Base-by-base conservation (phyloP, 257 asterid genomes). In the Cynanchum wilfordii region DNA sequence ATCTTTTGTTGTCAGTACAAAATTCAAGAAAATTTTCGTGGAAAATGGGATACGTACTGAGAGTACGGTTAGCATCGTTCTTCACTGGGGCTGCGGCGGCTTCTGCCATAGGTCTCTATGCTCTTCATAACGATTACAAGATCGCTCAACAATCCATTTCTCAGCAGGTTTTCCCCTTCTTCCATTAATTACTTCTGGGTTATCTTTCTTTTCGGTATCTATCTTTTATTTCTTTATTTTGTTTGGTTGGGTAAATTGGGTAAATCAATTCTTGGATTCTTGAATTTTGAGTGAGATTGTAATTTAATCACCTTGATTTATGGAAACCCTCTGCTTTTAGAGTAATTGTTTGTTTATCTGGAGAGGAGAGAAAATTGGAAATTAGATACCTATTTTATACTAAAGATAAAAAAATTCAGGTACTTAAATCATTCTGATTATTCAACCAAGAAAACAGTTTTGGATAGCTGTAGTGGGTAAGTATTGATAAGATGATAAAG, bases 81-180 rank as follows among this genome's bases (percentile, higher is more conserved):
- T 89, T 91, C 87, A 71, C 90, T 62, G 97, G 96, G 65, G 96
- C 90, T n/a, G 96, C 96, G 4, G 82, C 86, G 56, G 96, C 98
- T 42, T 89, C 96, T 49, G 90, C 87, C 44, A 86, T 79, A 20
- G 98, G 97, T 27, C 78, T 93, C 42, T 91, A 86, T 81, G 81
- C 69, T 66, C 95, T 94, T 64, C 90, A 85, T 67, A 88, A 87
- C 78, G 98, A 94, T 86, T 94, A 87, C 78, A 82, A 78, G 77
- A 63, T 80, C 15, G 96, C 96, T 58, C 96, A 89, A 68, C 86
- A 84, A 40, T 78, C 88, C 80, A 80, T 90, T 51, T 69, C 89
- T 52, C 81, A 81, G 16, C 96, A 93, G 96, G 97, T 92, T 33
- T 25, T 62, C 25, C 16, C 15, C 15, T 36, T 22, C 30, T 40